Base-by-base conservation (phyloP, 2,329 filamentous ascomycete species). In the Cladosporium oxysporum region DNA sequence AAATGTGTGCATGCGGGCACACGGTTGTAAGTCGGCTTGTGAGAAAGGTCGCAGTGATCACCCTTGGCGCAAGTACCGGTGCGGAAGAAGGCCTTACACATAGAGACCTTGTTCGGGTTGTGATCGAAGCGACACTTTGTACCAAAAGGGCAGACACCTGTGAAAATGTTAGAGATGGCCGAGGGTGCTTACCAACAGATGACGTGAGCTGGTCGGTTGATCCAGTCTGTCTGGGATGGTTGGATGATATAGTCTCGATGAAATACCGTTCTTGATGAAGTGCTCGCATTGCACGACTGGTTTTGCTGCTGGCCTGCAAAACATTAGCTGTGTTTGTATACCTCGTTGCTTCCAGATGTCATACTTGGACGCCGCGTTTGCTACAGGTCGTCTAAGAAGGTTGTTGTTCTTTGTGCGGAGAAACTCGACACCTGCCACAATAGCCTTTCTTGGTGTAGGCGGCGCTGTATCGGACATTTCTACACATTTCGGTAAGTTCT, bases 1-100 rank as follows among this genome's bases (percentile, higher is more conserved):
- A 92, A 97, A 82, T 97, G 93, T 77, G 95, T 80, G 82, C 95
- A 98, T 68, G 90, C 87, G 66, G 95, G 93, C 64, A 91, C 91
- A 79, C 94, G 91, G 79, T 97, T 87, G 70, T 92, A 87, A 64
- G 86, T 91, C 69, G 91, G 83, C 58, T 95, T 89, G 84, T 98
- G 95, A 69, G 93, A 97, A 67, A 98, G 85, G 79, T 96, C 91
- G 84, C 95, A 99, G 74, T 85, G 85, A 75, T 90, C 86, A 79
- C 92, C 92, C 77, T 87, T 87, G 72, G 83, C 81, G 81, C 95
- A 99, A 73, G 85, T 84, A 75, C 91, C 90, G 76, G 90, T 93
- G 74, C 89, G 88, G 63, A 98, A 84, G 76, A 91, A 93, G 63
- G 91, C 89, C 79, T 92, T 95, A 87, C 95, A 99, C 65, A 95